Conservation (phyloP, 208 protist species). For the Tritrichomonas musculus region DNA sequence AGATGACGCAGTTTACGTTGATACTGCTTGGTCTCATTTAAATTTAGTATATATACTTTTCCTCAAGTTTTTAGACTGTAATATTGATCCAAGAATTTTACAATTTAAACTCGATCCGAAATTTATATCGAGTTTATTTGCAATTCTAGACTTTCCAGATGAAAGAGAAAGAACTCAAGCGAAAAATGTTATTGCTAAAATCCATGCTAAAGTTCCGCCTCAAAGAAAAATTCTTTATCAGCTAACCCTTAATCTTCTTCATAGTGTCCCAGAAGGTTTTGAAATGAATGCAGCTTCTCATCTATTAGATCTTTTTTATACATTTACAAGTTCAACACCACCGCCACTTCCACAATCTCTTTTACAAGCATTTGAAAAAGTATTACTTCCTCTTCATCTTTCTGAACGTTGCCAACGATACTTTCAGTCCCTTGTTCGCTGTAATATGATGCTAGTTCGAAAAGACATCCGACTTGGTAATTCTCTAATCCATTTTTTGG, state of each 20-base stretch:
- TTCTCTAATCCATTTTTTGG: neutral
- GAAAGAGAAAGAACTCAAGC: constrained; percentile 5
- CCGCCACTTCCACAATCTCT: neutral
- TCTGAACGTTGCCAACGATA: neutral
- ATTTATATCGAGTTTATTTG: neutral
- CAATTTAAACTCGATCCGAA: neutral
- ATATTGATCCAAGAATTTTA: neutral
- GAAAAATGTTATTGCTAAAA: neutral
- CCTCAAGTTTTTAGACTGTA: neutral
- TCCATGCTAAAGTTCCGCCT: neutral
- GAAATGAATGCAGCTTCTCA: neutral
- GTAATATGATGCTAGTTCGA: neutral
- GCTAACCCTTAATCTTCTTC: neutral
- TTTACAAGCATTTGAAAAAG: neutral
- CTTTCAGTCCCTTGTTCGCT: neutral
- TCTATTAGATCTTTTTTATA: neutral
- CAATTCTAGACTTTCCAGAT: constrained; percentile 10
- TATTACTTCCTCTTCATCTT: neutral
- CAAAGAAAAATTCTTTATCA: neutral
- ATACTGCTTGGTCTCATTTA: neutral
- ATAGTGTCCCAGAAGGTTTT: neutral
- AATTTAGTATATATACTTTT: neutral
- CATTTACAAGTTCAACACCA: neutral
- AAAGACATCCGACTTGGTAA: neutral
- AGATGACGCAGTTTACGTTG: neutral